Conservation (phyloP, 345 rosid species). For the Eucalyptus marginata region DNA sequence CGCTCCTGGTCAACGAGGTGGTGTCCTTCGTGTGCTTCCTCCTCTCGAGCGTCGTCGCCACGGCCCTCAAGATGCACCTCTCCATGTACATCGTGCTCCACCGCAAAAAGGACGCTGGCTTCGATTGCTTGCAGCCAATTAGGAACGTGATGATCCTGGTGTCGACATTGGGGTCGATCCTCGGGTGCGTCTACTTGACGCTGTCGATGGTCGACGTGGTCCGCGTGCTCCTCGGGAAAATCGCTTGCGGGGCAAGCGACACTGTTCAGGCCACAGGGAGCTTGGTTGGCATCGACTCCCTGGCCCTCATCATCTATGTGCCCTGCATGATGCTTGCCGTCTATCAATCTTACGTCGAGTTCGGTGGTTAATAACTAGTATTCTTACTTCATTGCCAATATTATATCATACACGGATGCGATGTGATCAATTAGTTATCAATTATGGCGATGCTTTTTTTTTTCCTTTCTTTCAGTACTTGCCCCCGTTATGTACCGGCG, state of each 20-base stretch:
- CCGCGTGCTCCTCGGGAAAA: conserved; percentile 13
- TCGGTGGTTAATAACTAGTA: not conserved
- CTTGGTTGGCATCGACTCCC: conserved; percentile 1
- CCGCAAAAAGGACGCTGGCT: not conserved
- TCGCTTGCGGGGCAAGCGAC: conserved; percentile 1
- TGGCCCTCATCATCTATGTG: conserved; percentile 3
- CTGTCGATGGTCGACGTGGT: conserved; percentile 18
- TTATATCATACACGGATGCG: too few relatives aligned
- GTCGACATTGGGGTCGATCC: conserved; percentile 1
- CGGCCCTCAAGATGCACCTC: not conserved
- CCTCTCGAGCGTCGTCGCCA: conserved; percentile 2
- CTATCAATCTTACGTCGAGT: not conserved
- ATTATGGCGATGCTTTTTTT: too few relatives aligned
- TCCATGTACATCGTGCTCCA: not conserved
- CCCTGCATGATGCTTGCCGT: not conserved
- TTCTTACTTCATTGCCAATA: not conserved
- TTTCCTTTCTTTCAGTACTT: too few relatives aligned
- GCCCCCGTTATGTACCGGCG: too few relatives aligned
- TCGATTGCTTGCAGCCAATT: too few relatives aligned
- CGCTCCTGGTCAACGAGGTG: conserved; percentile 13
- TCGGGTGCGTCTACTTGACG: conserved; percentile 5
- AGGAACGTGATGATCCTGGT: not conserved
- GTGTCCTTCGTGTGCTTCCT: conserved; percentile 16
- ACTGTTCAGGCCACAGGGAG: not conserved
- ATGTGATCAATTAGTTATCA: too few relatives aligned